Evolutionary conservation across 108 stramenopile species (phyloP).

Genomic region (Cyclotella sp.): DNA sequence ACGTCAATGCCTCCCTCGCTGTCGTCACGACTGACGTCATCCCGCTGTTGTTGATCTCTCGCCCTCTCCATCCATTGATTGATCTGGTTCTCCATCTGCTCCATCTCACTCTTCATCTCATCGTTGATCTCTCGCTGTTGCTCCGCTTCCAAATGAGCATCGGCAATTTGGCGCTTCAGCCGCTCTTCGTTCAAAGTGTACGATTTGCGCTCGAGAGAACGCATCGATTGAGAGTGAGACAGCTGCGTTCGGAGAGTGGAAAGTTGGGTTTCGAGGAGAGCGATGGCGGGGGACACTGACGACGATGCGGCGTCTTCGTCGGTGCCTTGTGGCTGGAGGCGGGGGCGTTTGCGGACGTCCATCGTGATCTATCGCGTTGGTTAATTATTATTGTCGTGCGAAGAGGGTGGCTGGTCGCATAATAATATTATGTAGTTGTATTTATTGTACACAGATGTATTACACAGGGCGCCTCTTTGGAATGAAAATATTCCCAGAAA

Average conservation of each 20-base stretch:
- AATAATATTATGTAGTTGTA: no score
- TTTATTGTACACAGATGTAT: no score
- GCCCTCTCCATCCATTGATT: slow-evolving; percentile 10
- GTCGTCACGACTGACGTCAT: neutral
- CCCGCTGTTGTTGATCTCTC: neutral
- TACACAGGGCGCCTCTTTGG: no score
- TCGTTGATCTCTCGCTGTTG: slow-evolving; percentile 55
- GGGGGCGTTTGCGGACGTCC: slow-evolving; percentile 53
- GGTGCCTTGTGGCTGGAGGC: slow-evolving; percentile 18
- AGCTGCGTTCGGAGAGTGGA: slow-evolving; percentile 70
- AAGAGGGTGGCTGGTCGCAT: no score
- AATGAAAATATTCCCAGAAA: no score
- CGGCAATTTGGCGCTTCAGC: slow-evolving; percentile 69
- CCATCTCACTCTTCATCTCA: slow-evolving; percentile 35
- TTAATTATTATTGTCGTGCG: neutral
- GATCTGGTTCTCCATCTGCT: slow-evolving; percentile 18
- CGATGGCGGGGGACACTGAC: slow-evolving; percentile 14
- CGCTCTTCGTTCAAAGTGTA: slow-evolving; percentile 57
- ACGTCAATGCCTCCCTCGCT: slow-evolving; percentile 24
- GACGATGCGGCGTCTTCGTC: neutral
- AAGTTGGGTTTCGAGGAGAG: slow-evolving; percentile 62
- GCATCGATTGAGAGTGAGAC: slow-evolving; percentile 74
- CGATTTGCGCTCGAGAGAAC: slow-evolving; percentile 67
- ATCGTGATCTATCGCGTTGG: neutral
- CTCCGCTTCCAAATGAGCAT: slow-evolving; percentile 68